Evolutionary conservation across 1,284 basidiomycete species (phyloP), one percentile per base, ranked within the genome.

Genomic region (Ganoderma multipileum): DNA sequence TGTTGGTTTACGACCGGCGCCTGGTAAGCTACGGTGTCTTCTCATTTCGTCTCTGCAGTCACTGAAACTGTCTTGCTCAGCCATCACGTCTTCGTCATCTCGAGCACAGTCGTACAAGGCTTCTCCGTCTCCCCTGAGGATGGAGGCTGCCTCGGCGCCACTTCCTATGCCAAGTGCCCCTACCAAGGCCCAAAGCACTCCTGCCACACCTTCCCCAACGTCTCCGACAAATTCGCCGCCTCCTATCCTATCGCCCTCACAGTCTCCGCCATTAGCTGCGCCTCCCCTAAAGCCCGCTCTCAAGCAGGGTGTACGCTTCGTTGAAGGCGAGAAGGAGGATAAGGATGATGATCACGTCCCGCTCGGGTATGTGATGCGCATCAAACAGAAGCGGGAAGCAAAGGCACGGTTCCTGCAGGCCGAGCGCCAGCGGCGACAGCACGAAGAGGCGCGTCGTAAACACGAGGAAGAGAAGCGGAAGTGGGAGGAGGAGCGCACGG

Each of bases 221-320:
- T 69, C 63, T 11, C 66, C 58, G 30, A 28, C 57, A 69, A 59
- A 28, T 60, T 59, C 54, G n/a, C 59, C 67, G 11, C 26, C 68
- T 3, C 65, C 66, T 60, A 42, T 68, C 41, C 58, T 69, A 54
- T 75, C 76, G 18, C 68, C 73, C 18, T 61, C 73, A 20, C 33
- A 70, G 5, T 65, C 70, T 26, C 64, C 68, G 36, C 65, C 69
- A 5, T 58, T 66, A 7, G 55, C 62, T 20, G 61, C 64, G 2
- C 52, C 58, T 23, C 68, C 71, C 2, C 70, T 72, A 44, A 68
- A 69, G 30, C 62, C 75, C 2, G 70, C 72, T 9, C 38, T 84
- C 44, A 89, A 86, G 78, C 85, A 85, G 61, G 89, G 87, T n/a
- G 91, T 93, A 6, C 87, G 89, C 33, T 93, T 93, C 72, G 88